Conservation (phyloP, 2,329 filamentous ascomycete species). For the Fusarium siculi region DNA sequence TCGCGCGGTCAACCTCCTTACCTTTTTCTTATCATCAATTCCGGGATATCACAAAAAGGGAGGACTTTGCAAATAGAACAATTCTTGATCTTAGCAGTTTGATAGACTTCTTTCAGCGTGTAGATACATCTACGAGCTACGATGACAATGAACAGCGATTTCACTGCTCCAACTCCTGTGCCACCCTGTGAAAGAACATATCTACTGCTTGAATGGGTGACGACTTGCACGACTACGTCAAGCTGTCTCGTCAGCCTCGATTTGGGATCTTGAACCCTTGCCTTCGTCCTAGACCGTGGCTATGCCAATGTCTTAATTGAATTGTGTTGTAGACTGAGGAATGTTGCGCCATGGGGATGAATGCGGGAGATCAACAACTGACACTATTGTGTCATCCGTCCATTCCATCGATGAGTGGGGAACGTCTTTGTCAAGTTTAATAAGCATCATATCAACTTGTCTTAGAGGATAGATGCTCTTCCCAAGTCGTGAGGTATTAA, state of each 20-base stretch:
- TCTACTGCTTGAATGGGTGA: not conserved
- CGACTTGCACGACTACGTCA: not conserved
- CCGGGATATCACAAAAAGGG: slow-evolving; percentile 20
- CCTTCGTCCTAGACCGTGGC: not conserved
- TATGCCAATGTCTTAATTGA: slow-evolving; percentile 1
- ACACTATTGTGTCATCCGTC: not conserved
- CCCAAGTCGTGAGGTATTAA: not conserved
- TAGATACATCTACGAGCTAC: slow-evolving; percentile 41
- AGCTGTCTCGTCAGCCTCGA: not conserved
- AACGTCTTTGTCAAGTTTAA: not conserved
- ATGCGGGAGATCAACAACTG: not conserved
- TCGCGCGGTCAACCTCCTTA: slow-evolving; percentile 16
- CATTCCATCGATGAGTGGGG: not conserved
- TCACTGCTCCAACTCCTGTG: slow-evolving; percentile 10
- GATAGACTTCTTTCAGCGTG: slow-evolving; percentile 30
- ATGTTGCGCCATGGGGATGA: not conserved
- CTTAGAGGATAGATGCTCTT: not conserved
- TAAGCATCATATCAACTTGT: not conserved
- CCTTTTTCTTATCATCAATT: slow-evolving; percentile 13
- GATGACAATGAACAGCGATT: slow-evolving; percentile 39
- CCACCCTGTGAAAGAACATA: not conserved
- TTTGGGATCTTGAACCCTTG: not conserved
- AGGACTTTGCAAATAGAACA: slow-evolving; percentile 31
- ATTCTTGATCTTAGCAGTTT: slow-evolving; percentile 30
- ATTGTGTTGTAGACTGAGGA: not conserved